Evolutionary conservation across 2,329 filamentous ascomycete genomes (phyloP).

Genomic region (Penicillium sp.): DNA sequence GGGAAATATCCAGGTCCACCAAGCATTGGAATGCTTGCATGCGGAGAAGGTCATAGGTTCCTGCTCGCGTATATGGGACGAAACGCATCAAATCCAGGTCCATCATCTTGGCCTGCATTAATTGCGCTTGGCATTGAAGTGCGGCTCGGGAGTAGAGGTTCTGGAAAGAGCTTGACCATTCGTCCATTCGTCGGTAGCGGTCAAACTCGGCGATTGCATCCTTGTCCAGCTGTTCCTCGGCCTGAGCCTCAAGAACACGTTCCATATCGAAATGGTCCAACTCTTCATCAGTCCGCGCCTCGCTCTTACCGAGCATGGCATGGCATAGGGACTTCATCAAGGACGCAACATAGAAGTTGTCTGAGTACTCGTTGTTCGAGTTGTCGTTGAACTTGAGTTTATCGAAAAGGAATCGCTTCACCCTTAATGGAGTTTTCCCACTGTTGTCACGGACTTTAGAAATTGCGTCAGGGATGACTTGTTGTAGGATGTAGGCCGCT

Average conservation of each 20-base stretch:
- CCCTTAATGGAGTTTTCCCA: slow-evolving; percentile 73
- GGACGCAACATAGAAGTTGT: slow-evolving; percentile 81
- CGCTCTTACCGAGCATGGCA: slow-evolving; percentile 49
- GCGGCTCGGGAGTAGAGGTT: slow-evolving; percentile 63
- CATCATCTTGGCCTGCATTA: slow-evolving; percentile 54
- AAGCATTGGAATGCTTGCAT: slow-evolving; percentile 59
- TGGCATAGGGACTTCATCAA: slow-evolving; percentile 66
- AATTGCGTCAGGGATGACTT: slow-evolving; percentile 77
- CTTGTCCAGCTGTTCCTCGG: slow-evolving; percentile 55
- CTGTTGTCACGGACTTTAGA: slow-evolving; percentile 71
- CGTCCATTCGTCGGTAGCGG: slow-evolving; percentile 62
- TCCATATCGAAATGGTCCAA: slow-evolving; percentile 47
- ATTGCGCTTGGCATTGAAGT: slow-evolving; percentile 56
- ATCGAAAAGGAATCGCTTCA: slow-evolving; percentile 81
- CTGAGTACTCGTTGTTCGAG: slow-evolving; percentile 79
- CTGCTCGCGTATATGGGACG: slow-evolving; percentile 58
- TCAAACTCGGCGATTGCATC: slow-evolving; percentile 62
- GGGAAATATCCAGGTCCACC: slow-evolving; percentile 54
- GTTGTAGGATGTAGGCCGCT: slow-evolving; percentile 78
- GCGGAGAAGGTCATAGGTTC: slow-evolving; percentile 60
- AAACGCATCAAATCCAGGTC: slow-evolving; percentile 56
- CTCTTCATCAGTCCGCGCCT: slow-evolving; percentile 39
- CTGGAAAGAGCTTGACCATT: slow-evolving; percentile 65
- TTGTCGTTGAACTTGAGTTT: slow-evolving; percentile 95
- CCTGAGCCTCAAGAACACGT: slow-evolving; percentile 49